Conservation (phyloP, 495 filamentous ascomycete species). For the Aspergillus nanangensis region DNA sequence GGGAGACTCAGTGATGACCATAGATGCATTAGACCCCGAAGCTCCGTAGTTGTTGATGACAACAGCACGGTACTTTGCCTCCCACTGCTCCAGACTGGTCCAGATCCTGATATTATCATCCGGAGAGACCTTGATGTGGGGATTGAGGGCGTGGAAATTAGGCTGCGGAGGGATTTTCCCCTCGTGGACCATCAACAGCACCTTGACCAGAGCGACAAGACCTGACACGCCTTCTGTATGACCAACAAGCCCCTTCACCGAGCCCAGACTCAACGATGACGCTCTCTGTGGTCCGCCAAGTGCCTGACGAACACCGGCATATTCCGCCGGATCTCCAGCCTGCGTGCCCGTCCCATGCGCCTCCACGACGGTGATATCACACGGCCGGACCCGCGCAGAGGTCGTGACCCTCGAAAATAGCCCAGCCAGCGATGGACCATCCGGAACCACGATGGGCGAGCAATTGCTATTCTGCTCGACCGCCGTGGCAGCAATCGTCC, state of each 20-base stretch:
- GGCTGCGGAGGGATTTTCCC: slow-evolving; percentile 37
- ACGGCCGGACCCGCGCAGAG: slow-evolving; percentile 53
- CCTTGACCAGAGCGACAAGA: slow-evolving; percentile 39
- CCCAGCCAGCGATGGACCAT: slow-evolving; percentile 54
- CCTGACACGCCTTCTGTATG: slow-evolving; percentile 50
- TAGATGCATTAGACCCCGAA: slow-evolving; percentile 38
- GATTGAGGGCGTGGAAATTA: slow-evolving; percentile 38
- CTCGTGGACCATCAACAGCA: slow-evolving; percentile 45
- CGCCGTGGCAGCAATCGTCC: slow-evolving; percentile 54
- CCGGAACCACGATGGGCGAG: slow-evolving; percentile 67
- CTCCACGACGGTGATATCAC: slow-evolving; percentile 66
- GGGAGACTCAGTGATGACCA: slow-evolving; percentile 25
- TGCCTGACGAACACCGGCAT: slow-evolving; percentile 31
- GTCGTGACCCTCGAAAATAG: slow-evolving; percentile 54
- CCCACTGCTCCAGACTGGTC: slow-evolving; percentile 26
- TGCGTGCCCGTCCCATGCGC: slow-evolving; percentile 76
- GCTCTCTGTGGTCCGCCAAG: slow-evolving; percentile 25
- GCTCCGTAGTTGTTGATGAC: slow-evolving; percentile 49
- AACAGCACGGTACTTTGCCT: slow-evolving; percentile 25
- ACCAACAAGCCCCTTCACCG: slow-evolving; percentile 48
- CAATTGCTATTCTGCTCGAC: slow-evolving; percentile 65
- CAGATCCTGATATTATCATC: slow-evolving; percentile 38
- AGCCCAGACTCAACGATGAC: slow-evolving; percentile 24
- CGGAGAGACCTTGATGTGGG: slow-evolving; percentile 17
- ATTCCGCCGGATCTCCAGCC: slow-evolving; percentile 65